Base-by-base conservation (phyloP, 192 early-diverging fungal genomes). In the Dispira simplex region DNA sequence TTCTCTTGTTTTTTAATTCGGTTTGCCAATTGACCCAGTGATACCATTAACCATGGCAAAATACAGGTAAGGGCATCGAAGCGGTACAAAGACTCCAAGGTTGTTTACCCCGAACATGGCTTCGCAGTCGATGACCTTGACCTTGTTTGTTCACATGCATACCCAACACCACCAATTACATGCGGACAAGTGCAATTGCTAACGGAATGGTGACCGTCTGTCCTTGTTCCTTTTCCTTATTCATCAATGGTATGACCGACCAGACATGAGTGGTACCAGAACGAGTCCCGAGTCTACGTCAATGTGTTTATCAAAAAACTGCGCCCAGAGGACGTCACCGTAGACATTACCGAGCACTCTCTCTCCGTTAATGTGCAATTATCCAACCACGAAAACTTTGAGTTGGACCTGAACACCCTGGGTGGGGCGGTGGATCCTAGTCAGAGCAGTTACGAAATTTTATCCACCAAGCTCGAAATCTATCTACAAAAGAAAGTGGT, bases 241-340 rank as follows among this genome's bases (percentile, higher is more conserved):
- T 39, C 32, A 18, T 18, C 28, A 58, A 58, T 26, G 11, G 27
- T 39, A 27, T 26, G 27, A 27, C 16, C 8, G 23, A 26, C 21
- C 16, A 87, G 95, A 66, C 93, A 97, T 65, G 95, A 98, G 75
- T 97, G 93, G 95, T 97, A 89, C 75, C 97, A 99, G 72, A 99
- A 86, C 67, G 97, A 97, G 63, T 68, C 76, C 26, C 83, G 73
- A 73, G 86, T 99, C 39, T 93, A 85, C 13, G 70, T 99, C 46
- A 81, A 86, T 47, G 77, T 99, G 46, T 97, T 97, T 68, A 85
- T 93, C 75, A 97, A 94, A 79, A 87, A 89, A 21, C 74, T 87
- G 43, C 83, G 85, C 65, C 72, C 81, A 64, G 90, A 90, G 3
- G 68, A 84, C 0, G 83, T 87, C 0, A 67, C 78, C 28, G 66